Evolutionary conservation across 306 rosid genomes (phyloP), one percentile per base, ranked within the genome.

Genomic region (Gastrolobium villosum): DNA sequence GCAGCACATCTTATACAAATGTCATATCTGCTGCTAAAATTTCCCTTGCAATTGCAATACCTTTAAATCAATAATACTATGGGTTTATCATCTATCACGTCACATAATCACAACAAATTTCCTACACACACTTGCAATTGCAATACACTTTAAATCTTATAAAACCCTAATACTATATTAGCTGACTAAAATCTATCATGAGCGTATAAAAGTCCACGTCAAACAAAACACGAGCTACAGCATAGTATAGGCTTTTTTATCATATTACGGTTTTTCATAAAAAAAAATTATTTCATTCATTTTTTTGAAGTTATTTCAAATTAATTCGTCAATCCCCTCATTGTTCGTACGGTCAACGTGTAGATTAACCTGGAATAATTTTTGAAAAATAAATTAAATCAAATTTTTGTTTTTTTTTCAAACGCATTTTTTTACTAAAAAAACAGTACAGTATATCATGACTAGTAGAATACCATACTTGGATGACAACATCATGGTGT

Each of bases 401-500:
- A 20, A 20, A 20, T 20, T 20, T 20, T 20, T 20, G 26, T 20
- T 20, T 20, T 20, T 20, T 20, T 20, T 20, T 20, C 26, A 20
- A 20, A 20, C 26, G 26, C 26, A 20, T 20, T 20, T 0, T 0
- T 20, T 20, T 20, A 20, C 0, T 20, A 20, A 20, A 20, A 20
- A 20, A 20, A 53, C 52, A 55, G 10, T 34, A 7, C 13, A 40
- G 55, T 35, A 41, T 56, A 30, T 15, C 28, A 75, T 46, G 34
- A 75, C 55, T 34, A 32, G 30, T 6, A 64, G 84, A 73, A 70
- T 34, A 60, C 68, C 88, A 76, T 92, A 94, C 98, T 83, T 92
- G 93, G 85, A 88, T 84, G 66, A 74, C 82, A 70, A 79, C 72
- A 70, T 79, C 65, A 54, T 26, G 62, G 39, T 45, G 92, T 76